Percentiles rank a stretch among this genome's conserved stretches.
Conservation (phyloP, 345 rosid species). For the Brassica nigra region DNA sequence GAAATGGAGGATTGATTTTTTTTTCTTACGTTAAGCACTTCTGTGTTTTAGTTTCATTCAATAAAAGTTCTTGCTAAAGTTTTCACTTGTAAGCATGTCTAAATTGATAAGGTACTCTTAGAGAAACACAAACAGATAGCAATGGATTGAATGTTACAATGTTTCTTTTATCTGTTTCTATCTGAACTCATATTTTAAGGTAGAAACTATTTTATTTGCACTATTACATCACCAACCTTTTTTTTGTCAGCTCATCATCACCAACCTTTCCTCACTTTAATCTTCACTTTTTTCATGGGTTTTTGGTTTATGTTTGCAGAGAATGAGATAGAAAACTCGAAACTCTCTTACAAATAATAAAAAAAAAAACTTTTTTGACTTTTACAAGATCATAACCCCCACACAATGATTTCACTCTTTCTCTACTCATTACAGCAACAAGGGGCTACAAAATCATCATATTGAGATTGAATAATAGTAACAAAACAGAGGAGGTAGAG, state of each 20-base stretch:
- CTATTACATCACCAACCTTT: no score
- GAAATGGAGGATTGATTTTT: constrained; percentile 4
- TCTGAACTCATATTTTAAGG: no score
- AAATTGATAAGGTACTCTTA: background rate
- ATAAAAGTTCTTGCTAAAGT: constrained; percentile 1
- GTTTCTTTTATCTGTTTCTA: no score
- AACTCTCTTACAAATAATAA: constrained; percentile 6
- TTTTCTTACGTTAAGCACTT: background rate
- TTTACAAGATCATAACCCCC: constrained; percentile 28
- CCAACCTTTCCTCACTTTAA: no score
- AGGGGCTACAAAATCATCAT: constrained; percentile 22
- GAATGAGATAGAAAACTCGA: constrained; percentile 14
- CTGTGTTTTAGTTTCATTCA: background rate
- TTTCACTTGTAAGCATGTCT: background rate
- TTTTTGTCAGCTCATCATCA: no score
- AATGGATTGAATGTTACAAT: background rate
- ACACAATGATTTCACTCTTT: constrained; percentile 32
- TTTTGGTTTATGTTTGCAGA: background rate
- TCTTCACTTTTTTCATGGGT: background rate
- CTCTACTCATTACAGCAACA: constrained; percentile 27
- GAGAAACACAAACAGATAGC: background rate
- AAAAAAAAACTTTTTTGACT: background rate
- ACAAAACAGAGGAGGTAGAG: constrained; percentile 9
- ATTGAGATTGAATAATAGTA: constrained; percentile 15
- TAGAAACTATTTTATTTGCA: no score